Percentiles rank a stretch among this genome's conserved stretches.
phyloP scores from a whole-genome alignment of 352 stramenopile genomes.

The Globisporangium mamillatum region DNA sequence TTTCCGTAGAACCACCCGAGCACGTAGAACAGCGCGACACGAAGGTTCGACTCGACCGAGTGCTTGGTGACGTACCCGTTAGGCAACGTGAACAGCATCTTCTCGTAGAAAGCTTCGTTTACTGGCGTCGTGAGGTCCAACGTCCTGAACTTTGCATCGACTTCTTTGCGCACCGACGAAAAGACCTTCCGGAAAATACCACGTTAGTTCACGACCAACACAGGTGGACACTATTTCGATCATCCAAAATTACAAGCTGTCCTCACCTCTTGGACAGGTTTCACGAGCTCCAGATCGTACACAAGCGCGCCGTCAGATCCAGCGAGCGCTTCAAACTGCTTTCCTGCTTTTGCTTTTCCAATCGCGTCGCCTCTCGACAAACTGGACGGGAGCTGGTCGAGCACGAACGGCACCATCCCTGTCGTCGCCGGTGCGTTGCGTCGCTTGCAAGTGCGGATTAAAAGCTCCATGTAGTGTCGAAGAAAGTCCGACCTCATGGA shows the following conservation, averaged over 20 bases:
- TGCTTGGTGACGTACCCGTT: conserved; percentile 64
- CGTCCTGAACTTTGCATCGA: neutral
- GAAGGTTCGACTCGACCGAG: conserved; percentile 85
- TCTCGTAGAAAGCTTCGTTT: conserved; percentile 38
- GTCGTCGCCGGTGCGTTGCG: conserved; percentile 92
- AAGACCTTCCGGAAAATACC: conserved; percentile 10
- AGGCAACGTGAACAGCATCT: conserved; percentile 54
- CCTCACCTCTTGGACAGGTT: conserved; percentile 39
- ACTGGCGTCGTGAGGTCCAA: neutral
- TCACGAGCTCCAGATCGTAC: conserved; percentile 90
- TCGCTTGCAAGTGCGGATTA: conserved; percentile 93
- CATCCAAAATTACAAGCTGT: neutral
- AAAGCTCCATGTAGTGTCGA: conserved; percentile 89
- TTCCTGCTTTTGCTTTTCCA: conserved; percentile 77
- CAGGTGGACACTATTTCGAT: neutral
- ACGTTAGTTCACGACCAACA: neutral
- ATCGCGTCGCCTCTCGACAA: conserved; percentile 68
- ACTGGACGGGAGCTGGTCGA: conserved; percentile 80
- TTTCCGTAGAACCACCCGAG: conserved; percentile 89
- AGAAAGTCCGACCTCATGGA: conserved; percentile 71
- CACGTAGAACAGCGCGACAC: conserved; percentile 88
- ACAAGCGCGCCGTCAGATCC: conserved; percentile 95
- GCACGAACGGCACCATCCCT: conserved; percentile 95
- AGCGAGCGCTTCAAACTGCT: conserved; percentile 79
- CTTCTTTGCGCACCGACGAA: conserved; percentile 4